Conservation (phyloP, 225 moss, liverwort and hornwort genomes). For the Polytrichum formosum region DNA sequence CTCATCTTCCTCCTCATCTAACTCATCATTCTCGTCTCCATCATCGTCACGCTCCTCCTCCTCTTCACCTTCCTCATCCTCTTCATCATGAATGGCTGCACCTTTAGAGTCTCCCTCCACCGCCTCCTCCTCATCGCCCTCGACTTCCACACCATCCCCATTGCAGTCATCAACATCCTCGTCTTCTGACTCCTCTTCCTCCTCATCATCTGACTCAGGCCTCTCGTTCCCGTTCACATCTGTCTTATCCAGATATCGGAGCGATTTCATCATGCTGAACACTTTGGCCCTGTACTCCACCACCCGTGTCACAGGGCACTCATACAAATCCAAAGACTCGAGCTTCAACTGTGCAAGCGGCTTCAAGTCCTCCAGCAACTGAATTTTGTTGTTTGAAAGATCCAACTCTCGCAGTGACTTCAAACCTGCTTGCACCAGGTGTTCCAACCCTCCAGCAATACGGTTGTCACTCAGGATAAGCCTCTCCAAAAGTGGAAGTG, state of each 20-base stretch:
- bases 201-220: conserved; percentile 78
- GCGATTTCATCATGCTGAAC: conserved; percentile 74
- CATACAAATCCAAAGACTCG: conserved; percentile 69
- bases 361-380: conserved; percentile 65
- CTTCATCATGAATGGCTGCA: conserved; percentile 46
- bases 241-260: conserved; percentile 77
- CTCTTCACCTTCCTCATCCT: conserved; percentile 65
- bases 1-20: conserved; percentile 67
- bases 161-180: conserved; percentile 72
- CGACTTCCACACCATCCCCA: conserved; percentile 48
- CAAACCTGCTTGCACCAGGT: conserved; percentile 67
- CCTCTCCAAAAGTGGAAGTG: conserved; percentile 59
- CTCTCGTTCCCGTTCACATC: conserved; percentile 69
- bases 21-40: conserved; percentile 43
- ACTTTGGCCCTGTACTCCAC: conserved; percentile 68
- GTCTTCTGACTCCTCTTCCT: conserved; percentile 58
- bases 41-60: conserved; percentile 62
- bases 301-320: conserved; percentile 69
- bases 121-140: conserved; percentile 60
- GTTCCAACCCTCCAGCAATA: conserved; percentile 72
- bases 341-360: conserved; percentile 68
- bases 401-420: conserved; percentile 74
- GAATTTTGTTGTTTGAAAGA: conserved; percentile 82
- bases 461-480: conserved; percentile 78
- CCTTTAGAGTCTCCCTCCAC: conserved; percentile 57